Percentiles rank a stretch among this genome's conserved stretches.
Conservation (phyloP, 768 basidiomycete genomes). For the Daedalea quercina region DNA sequence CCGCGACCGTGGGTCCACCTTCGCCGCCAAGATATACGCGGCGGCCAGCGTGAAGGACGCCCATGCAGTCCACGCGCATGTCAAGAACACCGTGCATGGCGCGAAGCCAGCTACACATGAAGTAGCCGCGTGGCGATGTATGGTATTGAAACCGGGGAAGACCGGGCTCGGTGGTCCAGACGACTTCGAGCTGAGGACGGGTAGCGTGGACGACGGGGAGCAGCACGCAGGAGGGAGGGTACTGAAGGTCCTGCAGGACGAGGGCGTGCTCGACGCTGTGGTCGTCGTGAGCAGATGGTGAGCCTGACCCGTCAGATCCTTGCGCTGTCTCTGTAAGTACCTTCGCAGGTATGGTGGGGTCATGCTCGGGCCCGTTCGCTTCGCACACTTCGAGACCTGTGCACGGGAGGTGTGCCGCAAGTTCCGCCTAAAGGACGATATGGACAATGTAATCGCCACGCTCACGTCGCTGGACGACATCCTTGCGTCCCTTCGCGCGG, state of each 20-base stretch:
- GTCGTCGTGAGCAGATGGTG: constrained; percentile 79
- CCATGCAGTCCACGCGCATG: constrained; percentile 39
- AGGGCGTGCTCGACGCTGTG: constrained; percentile 69
- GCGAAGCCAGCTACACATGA: constrained; percentile 59
- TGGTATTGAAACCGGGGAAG: constrained; percentile 58
- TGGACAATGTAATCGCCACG: constrained; percentile 52
- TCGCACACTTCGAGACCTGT: constrained; percentile 73
- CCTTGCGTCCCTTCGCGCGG: constrained; percentile 46
- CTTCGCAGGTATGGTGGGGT: constrained; percentile 69
- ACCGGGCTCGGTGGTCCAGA: constrained; percentile 66
- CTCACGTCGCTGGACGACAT: constrained; percentile 57
- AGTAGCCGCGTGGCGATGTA: constrained; percentile 75
- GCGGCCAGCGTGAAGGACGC: constrained; percentile 50
- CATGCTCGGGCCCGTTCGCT: constrained; percentile 67
- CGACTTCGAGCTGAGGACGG: constrained; percentile 64
- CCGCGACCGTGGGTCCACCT: constrained; percentile 67
- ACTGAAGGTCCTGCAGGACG: constrained; percentile 60
- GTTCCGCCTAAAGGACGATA: constrained; percentile 63
- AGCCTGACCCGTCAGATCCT: constrained; percentile 9
- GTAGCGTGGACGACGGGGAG: constrained; percentile 74
- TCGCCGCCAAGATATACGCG: constrained; percentile 56
- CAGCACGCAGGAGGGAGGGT: constrained; percentile 60
- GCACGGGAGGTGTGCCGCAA: constrained; percentile 64
- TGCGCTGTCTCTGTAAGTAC: background rate
- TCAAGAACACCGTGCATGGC: constrained; percentile 52